Base-by-base conservation (phyloP, 2,329 filamentous ascomycete species). In the Stagonosporopsis chrysanthemi region DNA sequence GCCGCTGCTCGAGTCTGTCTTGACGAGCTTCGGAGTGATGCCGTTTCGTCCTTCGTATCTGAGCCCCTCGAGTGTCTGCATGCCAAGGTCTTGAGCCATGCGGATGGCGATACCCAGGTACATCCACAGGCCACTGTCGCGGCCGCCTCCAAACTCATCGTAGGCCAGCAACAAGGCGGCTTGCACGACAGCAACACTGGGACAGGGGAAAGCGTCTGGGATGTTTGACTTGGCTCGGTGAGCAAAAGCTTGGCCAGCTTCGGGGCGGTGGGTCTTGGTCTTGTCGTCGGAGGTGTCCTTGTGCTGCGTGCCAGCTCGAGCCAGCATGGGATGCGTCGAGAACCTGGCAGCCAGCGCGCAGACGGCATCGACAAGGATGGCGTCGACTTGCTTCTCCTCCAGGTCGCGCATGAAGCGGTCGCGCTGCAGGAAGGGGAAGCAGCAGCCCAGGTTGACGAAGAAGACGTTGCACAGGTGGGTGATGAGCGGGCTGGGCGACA, bases 111-210 rank as follows among this genome's bases (percentile, higher is more conserved):
- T 88, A 0, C 92, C 92, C 1, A 96, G 81, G 70, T 96, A 96
- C 91, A 96, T 96, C 92, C 92, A 97, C 6, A 97, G 77, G 0
- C 91, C 91, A 72, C 91, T 96, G 69, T 96, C 92, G 66, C 93
- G 90, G 63, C 91, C 91, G 11, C 90, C 90, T 1, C 92, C 92
- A 65, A 97, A 96, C 40, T 93, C 89, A 64, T 96, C 91, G 69
- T 96, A 96, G 0, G 91, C 92, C 77, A 97, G 85, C 26, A 97
- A 79, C 11, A 96, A 77, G 45, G 89, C 92, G 0, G 92, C 91
- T 67, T 96, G 92, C 0, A 95, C 90, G 9, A 91, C 91, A 23
- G 90, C 89, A 1, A 96, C 88, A 2, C 88, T 92, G 0, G 92
- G 92, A 60, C 90, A 95, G 0, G 90, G 86, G 61, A 96, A 92